These are phyloP conservation scores for Botrytis sinoallii DNA, from an alignment of 2,329 filamentous ascomycete species.

Conservation along the genomic window DNA sequence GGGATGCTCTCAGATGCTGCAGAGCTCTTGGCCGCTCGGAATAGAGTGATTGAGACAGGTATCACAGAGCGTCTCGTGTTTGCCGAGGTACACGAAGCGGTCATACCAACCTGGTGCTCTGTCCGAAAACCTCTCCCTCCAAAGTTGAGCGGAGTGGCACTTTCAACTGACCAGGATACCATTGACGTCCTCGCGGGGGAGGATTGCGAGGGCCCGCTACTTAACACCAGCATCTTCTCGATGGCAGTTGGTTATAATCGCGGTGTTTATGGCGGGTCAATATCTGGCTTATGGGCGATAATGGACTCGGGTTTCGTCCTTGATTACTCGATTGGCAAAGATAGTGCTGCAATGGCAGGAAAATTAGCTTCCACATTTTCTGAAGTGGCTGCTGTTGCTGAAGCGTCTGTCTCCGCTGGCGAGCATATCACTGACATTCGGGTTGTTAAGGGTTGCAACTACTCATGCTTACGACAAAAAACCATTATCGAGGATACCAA, in stretches of 20 bases:
- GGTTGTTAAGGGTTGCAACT: constrained; percentile 7
- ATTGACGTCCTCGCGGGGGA: not conserved
- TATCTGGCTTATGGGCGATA: not conserved
- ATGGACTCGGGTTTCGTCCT: constrained; percentile 5
- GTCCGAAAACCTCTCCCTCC: constrained; percentile 1
- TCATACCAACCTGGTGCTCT: not conserved
- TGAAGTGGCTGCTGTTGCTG: not conserved
- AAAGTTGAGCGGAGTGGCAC: not conserved
- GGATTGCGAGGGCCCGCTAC: not conserved
- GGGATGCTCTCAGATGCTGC: not conserved
- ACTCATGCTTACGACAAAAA: constrained; percentile 11
- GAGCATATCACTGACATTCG: constrained; percentile 6
- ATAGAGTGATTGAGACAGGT: not conserved
- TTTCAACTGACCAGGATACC: not conserved
- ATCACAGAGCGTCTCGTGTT: not conserved
- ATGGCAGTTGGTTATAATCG: not conserved
- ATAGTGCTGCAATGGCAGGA: not conserved
- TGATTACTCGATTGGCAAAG: constrained; percentile 12
- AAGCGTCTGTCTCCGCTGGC: not conserved
- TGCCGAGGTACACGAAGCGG: not conserved
- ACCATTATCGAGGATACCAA: not conserved
- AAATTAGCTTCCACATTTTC: not conserved
- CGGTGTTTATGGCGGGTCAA: not conserved
- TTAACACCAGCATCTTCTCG: constrained; percentile 2
- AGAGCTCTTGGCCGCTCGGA: constrained; percentile 4